Conservation (phyloP, 2,329 filamentous ascomycete genomes). For the Delphinella strobiligena region DNA sequence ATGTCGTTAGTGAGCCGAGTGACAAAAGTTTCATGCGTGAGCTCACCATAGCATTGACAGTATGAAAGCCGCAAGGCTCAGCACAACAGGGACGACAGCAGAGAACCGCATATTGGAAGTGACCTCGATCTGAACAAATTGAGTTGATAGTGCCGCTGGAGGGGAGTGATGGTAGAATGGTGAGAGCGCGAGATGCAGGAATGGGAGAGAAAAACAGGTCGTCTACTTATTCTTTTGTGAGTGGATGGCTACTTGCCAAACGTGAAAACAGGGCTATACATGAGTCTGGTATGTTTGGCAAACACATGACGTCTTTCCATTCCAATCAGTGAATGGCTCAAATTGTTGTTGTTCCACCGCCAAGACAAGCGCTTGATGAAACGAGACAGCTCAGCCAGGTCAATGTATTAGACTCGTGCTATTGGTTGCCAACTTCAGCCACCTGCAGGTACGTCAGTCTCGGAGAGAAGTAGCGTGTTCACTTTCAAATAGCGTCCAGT, state of each 20-base stretch:
- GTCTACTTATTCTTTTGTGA: background rate
- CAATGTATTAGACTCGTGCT: background rate
- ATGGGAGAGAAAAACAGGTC: background rate
- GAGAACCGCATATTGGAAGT: slow-evolving; percentile 30
- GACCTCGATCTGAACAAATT: background rate
- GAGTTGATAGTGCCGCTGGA: no score
- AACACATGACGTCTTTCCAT: slow-evolving; percentile 8
- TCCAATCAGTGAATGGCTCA: slow-evolving; percentile 1
- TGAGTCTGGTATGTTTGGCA: background rate
- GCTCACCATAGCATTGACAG: slow-evolving; percentile 41
- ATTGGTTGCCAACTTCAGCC: background rate
- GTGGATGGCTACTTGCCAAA: background rate
- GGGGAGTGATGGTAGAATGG: background rate
- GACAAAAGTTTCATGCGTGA: background rate
- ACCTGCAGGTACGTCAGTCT: no score
- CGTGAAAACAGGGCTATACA: background rate
- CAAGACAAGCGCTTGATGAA: slow-evolving; percentile 7
- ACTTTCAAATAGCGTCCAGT: no score
- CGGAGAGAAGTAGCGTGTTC: no score
- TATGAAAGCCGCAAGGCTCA: slow-evolving; percentile 42
- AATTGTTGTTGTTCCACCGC: slow-evolving; percentile 3
- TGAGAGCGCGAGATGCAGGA: no score
- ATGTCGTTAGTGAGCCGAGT: no score
- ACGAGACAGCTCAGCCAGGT: slow-evolving; percentile 5
- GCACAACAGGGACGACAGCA: slow-evolving; percentile 38